Evolutionary conservation across 352 stramenopile genomes (phyloP), one percentile per base, ranked within the genome.

Genomic region (Phytophthora meadii): DNA sequence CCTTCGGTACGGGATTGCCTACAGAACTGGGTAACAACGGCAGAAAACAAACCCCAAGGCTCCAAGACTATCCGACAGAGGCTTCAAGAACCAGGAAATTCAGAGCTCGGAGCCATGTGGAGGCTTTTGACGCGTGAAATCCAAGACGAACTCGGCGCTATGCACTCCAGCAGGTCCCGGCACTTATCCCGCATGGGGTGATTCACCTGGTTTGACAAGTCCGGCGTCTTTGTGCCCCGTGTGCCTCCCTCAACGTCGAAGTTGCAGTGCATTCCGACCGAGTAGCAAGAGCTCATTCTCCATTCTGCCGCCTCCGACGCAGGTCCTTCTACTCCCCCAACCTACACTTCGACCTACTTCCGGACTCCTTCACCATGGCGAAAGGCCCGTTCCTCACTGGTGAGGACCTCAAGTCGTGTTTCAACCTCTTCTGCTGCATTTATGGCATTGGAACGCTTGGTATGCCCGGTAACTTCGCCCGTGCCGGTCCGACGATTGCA

Each of bases 391-490:
- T 82, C 56, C 79, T 88, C 65, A 88, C 78, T 9, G 19, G 61
- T 19, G 82, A 90, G 65, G 82, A 90, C 55, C 53, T 66, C 54
- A 90, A 89, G 62, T 66, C 65, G 4, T 65, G 75, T 11, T 87
- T 86, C 70, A 87, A 84, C 59, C 75, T 89, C 65, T 84, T 84
- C 62, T 90, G 82, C 59, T 78, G 73, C 12, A 81, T 90, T 52
- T 90, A 82, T 65, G 82, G 82, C 47, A 82, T 92, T 32, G 83
- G 83, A 11, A 89, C 83, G 28, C 78, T 92, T 34, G 81, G 83
- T 48, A 88, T 92, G 77, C 81, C 83, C 0, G 79, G 70, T 28
- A 92, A 92, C 64, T 92, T 87, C 55, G 76, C 82, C 1, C 82
- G 82, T 6, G 78, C 82, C n/a, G 80, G 79, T 6, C 80, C 80